These are phyloP conservation scores for Corynespora cassiicola DNA, from an alignment of 2,329 filamentous ascomycete genomes.

Conservation along the genomic window DNA sequence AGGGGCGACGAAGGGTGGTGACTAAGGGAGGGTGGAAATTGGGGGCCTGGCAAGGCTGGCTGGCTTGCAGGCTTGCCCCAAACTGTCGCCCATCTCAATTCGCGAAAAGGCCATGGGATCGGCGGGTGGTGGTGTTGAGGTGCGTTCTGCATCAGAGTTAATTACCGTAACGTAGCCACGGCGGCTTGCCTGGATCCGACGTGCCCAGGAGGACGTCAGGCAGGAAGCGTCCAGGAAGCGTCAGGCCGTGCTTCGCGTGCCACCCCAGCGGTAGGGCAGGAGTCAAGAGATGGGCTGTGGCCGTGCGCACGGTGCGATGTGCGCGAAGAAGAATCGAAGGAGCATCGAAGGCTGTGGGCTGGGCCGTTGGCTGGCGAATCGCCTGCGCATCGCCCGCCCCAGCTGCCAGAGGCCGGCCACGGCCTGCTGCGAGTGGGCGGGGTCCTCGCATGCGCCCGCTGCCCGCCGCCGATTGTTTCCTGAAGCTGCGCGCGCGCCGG, in stretches of 20 bases:
- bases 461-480: neutral
- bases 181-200: conserved; percentile 15
- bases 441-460: conserved; percentile 1
- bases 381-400: neutral
- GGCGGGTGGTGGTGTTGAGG: conserved; percentile 28
- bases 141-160: conserved; percentile 23
- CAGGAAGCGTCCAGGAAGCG: conserved; percentile 23
- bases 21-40: too few relatives aligned
- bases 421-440: neutral
- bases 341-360: conserved; percentile 8
- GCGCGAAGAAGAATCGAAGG: conserved; percentile 11
- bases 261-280: conserved; percentile 36
- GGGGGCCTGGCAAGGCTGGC: too few relatives aligned
- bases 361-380: conserved; percentile 15
- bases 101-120: too few relatives aligned
- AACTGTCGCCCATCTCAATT: too few relatives aligned
- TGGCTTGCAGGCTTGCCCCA: too few relatives aligned
- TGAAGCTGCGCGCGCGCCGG: neutral
- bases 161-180: conserved; percentile 31
- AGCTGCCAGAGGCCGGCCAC: neutral
- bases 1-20: too few relatives aligned
- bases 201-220: conserved; percentile 12
- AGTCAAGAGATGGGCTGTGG: conserved; percentile 31
- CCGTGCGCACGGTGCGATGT: conserved; percentile 25
- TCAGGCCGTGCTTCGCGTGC: conserved; percentile 14